Evolutionary conservation across 108 stramenopile genomes (phyloP), one percentile per base, ranked within the genome.

Genomic region (Pseudonitzschia multistriata): DNA sequence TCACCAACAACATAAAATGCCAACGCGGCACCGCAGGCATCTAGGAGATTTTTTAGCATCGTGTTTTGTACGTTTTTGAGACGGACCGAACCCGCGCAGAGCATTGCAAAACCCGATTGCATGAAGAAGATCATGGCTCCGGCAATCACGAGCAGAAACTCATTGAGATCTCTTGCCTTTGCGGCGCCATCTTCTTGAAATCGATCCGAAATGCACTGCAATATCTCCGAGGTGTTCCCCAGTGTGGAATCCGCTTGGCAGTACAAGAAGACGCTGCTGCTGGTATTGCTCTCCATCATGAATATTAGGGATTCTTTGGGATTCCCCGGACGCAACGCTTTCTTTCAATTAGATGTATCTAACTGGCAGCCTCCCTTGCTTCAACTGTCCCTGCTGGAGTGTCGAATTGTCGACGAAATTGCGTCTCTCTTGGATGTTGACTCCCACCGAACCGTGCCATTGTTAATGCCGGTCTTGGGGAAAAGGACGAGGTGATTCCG

Each of bases 21-120:
- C 22, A 92, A 29, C 30, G 91, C 81, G 15, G 81, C 89, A 61
- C 89, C 84, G 35, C 87, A 88, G 10, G 88, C 85, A 81, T 95
- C 94, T 19, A 93, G 60, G 13, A 95, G 65, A 56, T 93, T 93
- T 73, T 95, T 95, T 10, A 95, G 63, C 71, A 95, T 83, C 4
- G 89, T 88, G 69, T 95, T 95, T 65, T 92, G 87, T 25, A 88
- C 84, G 74, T 95, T 92, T 73, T 95, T 95, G 19, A 74, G 35
- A 33, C 90, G 76, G 15, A 93, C 88, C 31, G 81, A 86, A 24
- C 94, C 94, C 19, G 92, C 91, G 49, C 87, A 88, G 15, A 93
- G 74, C 89, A 93, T 90, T 34, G 92, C 92, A 67, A 93, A 93
- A 10, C 90, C 90, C 6, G 77, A 79, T 69, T 94, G 90, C 87